Percentiles rank a stretch among this genome's conserved stretches.
Conservation (phyloP, 768 basidiomycete species). For the Lanmaoa pseudosensibilis region DNA sequence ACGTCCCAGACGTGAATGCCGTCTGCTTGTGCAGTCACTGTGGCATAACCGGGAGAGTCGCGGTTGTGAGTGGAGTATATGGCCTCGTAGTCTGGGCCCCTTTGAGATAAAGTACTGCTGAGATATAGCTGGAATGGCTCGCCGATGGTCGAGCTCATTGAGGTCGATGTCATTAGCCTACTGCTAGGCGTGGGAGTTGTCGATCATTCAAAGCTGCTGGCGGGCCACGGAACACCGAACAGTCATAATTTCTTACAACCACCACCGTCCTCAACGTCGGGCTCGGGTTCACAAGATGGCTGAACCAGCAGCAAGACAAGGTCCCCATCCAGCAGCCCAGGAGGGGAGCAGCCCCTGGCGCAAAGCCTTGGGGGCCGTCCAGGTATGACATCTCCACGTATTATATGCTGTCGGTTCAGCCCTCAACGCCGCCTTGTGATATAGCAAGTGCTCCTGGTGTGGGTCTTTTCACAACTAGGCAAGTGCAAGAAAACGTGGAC, state of each 20-base stretch:
- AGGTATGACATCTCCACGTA: constrained; percentile 36
- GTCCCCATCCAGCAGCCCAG: constrained; percentile 17
- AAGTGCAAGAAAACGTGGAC: constrained; percentile 17
- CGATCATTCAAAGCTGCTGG: neutral
- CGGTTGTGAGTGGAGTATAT: constrained; percentile 20
- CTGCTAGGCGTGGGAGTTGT: constrained; percentile 25
- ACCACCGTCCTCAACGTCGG: constrained; percentile 4
- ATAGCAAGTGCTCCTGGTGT: constrained; percentile 71
- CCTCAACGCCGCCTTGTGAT: constrained; percentile 7
- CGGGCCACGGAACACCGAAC: neutral
- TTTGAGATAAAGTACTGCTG: constrained; percentile 21
- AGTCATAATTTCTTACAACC: neutral
- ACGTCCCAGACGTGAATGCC: constrained; percentile 78
- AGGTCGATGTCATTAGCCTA: constrained; percentile 9
- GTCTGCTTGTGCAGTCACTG: constrained; percentile 69
- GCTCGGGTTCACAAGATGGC: constrained; percentile 20
- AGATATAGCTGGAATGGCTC: constrained; percentile 33
- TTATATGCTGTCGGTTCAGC: neutral
- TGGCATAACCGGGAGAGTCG: constrained; percentile 54
- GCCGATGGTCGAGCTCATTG: constrained; percentile 32
- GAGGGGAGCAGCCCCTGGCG: constrained; percentile 38
- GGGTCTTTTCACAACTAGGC: constrained; percentile 68
- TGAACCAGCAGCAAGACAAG: constrained; percentile 26
- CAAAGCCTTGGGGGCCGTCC: constrained; percentile 39
- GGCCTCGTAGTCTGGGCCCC: neutral